Evolutionary conservation across 805 yeast species (phyloP), one percentile per base, ranked within the genome.

Genomic region (Ogataea corticis): DNA sequence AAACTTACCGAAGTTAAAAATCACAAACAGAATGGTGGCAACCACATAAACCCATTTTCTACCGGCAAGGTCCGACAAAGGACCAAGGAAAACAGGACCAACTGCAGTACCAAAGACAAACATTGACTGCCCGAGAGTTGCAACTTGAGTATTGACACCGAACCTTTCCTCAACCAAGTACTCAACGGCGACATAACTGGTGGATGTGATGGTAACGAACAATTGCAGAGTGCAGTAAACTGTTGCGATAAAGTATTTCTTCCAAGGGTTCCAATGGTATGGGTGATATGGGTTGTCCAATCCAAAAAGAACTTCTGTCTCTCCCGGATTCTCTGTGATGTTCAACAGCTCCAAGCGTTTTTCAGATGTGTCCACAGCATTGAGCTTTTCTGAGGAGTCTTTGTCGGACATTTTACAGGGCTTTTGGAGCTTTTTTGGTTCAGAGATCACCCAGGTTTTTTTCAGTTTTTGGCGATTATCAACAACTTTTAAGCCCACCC

Each of bases 41-140:
- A 52, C 48, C 21, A 65, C 69, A 33, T 66, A 66, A 33, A 66
- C 64, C 69, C 69, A 65, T 52, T 66, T 66, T 52, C 70, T 55
- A 34, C 70, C 70, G 28, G 62, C 66, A 35, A 65, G 57, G 54
- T 66, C 70, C 2, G 70, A 65, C 21, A 66, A 49, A 15, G 70
- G 70, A 45, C 70, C 70, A 11, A 65, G 43, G 43, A 66, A 62
- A 21, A 66, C 67, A 18, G 69, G 69, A n/a, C 70, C 70, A 41
- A 65, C 46, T 7, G 68, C 68, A 16, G 68, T 64, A 49, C 70
- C 70, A 33, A 66, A 38, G 45, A 66, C 62, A 47, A 66, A 65
- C 58, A 66, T 51, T 10, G 68, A 63, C 51, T 65, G 69, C 18
- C 67, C 67, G 21, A 66, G 50, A 2, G 68, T 64, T 16, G 68